phyloP scores from a whole-genome alignment of 2,329 filamentous ascomycete genomes.

The Talaromyces funiculosus region DNA sequence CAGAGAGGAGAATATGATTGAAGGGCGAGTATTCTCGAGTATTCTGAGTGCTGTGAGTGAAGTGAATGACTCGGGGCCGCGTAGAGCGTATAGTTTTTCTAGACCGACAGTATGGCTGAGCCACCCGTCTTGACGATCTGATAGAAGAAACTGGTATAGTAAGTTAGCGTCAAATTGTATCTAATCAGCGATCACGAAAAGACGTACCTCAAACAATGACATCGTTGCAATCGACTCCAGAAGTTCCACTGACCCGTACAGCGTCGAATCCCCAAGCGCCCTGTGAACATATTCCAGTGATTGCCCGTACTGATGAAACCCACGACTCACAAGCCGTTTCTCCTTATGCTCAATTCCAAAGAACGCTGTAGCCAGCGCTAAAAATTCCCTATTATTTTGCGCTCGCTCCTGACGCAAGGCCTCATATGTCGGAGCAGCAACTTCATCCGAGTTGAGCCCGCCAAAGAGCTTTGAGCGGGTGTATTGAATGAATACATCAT shows the following conservation, averaged over 20 bases:
- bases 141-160: constrained; percentile 4
- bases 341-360: constrained; percentile 13
- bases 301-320: constrained; percentile 3
- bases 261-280: constrained; percentile 1
- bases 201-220: constrained; percentile 4
- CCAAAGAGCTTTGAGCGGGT: constrained; percentile 1
- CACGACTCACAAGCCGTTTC: background rate
- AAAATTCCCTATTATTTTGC: background rate
- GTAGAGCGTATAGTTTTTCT: background rate
- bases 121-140: constrained; percentile 9
- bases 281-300: background rate
- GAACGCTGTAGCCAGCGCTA: constrained; percentile 5
- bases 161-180: too few relatives aligned
- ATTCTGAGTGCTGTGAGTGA: background rate
- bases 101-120: constrained; percentile 6
- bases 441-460: background rate
- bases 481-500: constrained; percentile 10
- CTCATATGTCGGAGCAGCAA: background rate
- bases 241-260: background rate
- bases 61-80: constrained; percentile 6
- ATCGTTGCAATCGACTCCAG: constrained; percentile 2
- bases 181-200: too few relatives aligned
- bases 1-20: constrained; percentile 6
- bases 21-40: constrained; percentile 1
- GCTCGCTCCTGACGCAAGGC: background rate